Evolutionary conservation across 179 eudicot species (phyloP).

Genomic region (Pouteria campechiana): DNA sequence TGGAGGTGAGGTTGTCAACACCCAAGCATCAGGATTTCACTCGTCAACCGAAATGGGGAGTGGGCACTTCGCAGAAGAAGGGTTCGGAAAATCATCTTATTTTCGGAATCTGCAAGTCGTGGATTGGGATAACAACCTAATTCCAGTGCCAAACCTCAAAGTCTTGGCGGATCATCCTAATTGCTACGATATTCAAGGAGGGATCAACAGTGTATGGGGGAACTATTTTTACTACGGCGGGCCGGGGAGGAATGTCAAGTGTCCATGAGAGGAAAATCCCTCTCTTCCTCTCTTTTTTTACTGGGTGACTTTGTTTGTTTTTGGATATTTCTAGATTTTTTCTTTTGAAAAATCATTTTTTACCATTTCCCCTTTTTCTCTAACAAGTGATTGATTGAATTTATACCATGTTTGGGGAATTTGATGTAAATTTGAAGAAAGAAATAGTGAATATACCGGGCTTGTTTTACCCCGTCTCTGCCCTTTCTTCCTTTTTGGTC

Average conservation of each 20-base stretch:
- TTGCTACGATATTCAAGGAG: conserved; percentile 76
- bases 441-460: no score
- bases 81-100: conserved; percentile 82
- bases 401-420: no score
- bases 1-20: conserved; percentile 88
- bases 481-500: no score
- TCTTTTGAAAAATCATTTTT: conserved; percentile 2
- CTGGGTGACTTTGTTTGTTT: background rate
- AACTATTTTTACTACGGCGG: conserved; percentile 91
- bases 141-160: conserved; percentile 58
- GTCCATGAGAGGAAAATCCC: conserved; percentile 30
- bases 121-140: conserved; percentile 86
- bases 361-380: conserved; percentile 4
- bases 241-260: conserved; percentile 71
- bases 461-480: no score
- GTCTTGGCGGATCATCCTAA: conserved; percentile 86
- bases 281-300: conserved; percentile 3
- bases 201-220: conserved; percentile 79
- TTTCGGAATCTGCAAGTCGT: conserved; percentile 79
- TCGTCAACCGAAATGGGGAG: conserved; percentile 97
- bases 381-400: no score
- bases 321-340: background rate
- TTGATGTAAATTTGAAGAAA: no score
- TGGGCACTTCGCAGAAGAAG: conserved; percentile 79
- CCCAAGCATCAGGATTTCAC: conserved; percentile 58